Evolutionary conservation across 2,329 filamentous ascomycete genomes (phyloP), one percentile per base, ranked within the genome.

Genomic region (Elsinoe australis): DNA sequence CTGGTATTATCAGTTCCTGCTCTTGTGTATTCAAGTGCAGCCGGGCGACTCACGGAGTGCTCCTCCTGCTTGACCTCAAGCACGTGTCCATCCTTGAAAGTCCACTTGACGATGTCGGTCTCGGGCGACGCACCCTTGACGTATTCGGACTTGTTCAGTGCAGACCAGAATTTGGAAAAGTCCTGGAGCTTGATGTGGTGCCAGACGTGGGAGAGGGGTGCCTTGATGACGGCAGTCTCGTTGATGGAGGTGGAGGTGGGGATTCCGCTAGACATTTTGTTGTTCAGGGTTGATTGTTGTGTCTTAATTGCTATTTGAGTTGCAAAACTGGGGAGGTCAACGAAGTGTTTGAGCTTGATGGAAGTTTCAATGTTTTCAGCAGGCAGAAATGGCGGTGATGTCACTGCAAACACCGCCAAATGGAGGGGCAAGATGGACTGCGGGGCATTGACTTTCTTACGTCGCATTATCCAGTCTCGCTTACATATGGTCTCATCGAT

Each of bases 61-160:
- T 84, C 82, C 67, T 86, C 82, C 69, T 83, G 80, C 77, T 85
- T 85, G 56, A 86, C 78, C 64, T 85, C 80, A 15, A 83, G 67
- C 49, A 77, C 73, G 21, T 75, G 79, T 42, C 80, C 80, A 58
- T 86, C 82, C 63, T 80, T 79, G 71, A 85, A 86, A 15, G 73
- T 76, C 82, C 82, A 85, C 64, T 75, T 75, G 59, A 83, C 75
- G 49, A 85, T 67, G 57, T 85, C 80, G 35, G 80, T 78, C 65
- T 85, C 81, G 29, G 69, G 64, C 46, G 71, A 73, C 10, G 72
- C 64, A 44, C 77, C 79, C 70, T 82, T 81, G 64, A 81, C 78
- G 57, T 70, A 73, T 63, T 83, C 78, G 62, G 74, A 77, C 61
- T 73, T 74, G 54, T 73, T 69, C 35, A 86, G 72, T 53, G 76